Evolutionary conservation across 1,284 basidiomycete genomes (phyloP).

Genomic region (Irpex lacteus): DNA sequence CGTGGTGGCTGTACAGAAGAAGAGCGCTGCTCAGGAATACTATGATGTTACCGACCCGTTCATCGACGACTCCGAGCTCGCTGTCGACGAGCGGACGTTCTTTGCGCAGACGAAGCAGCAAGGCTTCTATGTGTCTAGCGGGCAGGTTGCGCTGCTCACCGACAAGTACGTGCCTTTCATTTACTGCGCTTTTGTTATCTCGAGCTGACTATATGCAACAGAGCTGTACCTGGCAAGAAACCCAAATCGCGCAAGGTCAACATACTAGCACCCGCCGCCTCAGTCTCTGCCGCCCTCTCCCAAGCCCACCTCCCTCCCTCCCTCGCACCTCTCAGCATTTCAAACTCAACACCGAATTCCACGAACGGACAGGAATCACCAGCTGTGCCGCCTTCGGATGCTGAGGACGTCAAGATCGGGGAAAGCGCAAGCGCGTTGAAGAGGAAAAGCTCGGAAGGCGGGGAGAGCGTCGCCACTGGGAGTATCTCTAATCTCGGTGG

Average conservation of each 20-base stretch:
- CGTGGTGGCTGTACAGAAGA: conserved; percentile 38
- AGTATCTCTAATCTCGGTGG: conserved; percentile 13
- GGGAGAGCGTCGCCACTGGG: conserved; percentile 5
- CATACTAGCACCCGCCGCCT: conserved; percentile 28
- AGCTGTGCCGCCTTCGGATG: conserved; percentile 44
- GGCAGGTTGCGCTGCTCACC: conserved; percentile 81
- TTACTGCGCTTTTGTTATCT: not conserved
- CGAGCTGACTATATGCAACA: not conserved
- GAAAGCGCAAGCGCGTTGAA: conserved; percentile 19
- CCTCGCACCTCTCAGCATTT: conserved; percentile 15
- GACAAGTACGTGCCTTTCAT: conserved; percentile 52
- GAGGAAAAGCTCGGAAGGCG: conserved; percentile 24
- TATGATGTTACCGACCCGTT: conserved; percentile 94
- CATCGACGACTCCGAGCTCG: conserved; percentile 96
- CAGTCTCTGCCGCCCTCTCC: conserved; percentile 31
- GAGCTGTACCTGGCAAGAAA: conserved; percentile 53
- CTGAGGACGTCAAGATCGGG: conserved; percentile 18
- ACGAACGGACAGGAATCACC: conserved; percentile 43
- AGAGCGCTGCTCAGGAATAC: conserved; percentile 61
- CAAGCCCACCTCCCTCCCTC: conserved; percentile 24
- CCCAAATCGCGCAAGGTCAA: conserved; percentile 60
- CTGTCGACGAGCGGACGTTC: conserved; percentile 85
- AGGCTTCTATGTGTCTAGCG: conserved; percentile 90
- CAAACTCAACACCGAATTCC: conserved; percentile 2
- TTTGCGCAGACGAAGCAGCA: conserved; percentile 93